Conservation (phyloP, 306 rosid species). For the Cicer pinnatifidum region DNA sequence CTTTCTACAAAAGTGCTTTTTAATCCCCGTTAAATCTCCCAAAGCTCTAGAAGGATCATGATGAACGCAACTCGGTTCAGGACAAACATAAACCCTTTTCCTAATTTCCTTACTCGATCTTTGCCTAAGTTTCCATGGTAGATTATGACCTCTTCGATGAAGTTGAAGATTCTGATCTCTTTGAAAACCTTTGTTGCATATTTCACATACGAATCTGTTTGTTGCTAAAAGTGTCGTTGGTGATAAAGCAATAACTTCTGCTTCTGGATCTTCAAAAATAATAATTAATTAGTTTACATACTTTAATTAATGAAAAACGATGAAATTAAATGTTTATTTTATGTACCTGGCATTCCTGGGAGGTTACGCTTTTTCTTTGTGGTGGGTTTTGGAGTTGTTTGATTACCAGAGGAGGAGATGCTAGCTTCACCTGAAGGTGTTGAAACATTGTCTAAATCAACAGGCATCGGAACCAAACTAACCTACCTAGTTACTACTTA, state of each 20-base stretch:
- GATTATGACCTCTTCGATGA: slow-evolving; percentile 85
- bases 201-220: slow-evolving; percentile 88
- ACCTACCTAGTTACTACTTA: background rate
- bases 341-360: slow-evolving; percentile 94
- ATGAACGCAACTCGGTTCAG: slow-evolving; percentile 81
- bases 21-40: slow-evolving; percentile 91
- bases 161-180: slow-evolving; percentile 98
- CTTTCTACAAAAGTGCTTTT: slow-evolving; percentile 91
- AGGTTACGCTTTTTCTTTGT: slow-evolving; percentile 81
- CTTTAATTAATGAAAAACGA: background rate
- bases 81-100: slow-evolving; percentile 91
- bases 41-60: slow-evolving; percentile 89
- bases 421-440: slow-evolving; percentile 87
- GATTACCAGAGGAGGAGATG: slow-evolving; percentile 76
- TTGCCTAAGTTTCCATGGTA: slow-evolving; percentile 92
- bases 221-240: slow-evolving; percentile 86
- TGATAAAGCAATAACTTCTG: slow-evolving; percentile 90
- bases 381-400: slow-evolving; percentile 52
- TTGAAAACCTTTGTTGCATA: slow-evolving; percentile 93
- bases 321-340: background rate
- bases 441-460: slow-evolving; percentile 74
- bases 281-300: background rate
- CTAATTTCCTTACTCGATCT: slow-evolving; percentile 78
- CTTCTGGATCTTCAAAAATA: slow-evolving; percentile 76
- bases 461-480: slow-evolving; percentile 54